phyloP scores from a whole-genome alignment of 768 basidiomycete genomes.

The Mycena vulgaris region DNA sequence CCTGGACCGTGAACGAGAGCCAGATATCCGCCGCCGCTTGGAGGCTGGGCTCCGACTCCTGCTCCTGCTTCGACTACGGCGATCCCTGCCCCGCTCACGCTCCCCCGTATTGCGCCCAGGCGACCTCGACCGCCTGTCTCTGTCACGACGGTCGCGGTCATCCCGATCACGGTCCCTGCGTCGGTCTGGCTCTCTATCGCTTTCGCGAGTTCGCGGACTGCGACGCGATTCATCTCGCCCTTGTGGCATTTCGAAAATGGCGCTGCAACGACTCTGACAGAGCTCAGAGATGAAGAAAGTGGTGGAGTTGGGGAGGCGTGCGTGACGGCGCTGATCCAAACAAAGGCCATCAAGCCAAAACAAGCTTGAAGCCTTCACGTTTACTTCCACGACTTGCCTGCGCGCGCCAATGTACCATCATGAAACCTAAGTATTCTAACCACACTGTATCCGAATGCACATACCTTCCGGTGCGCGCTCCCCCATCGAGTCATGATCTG shows the following conservation, averaged over 20 bases:
- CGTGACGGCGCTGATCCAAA: not conserved
- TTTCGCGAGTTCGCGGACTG: slow-evolving; percentile 23
- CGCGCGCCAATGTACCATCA: slow-evolving; percentile 22
- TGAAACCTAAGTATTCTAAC: slow-evolving; percentile 33
- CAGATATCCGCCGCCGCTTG: slow-evolving; percentile 48
- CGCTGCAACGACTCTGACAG: not conserved
- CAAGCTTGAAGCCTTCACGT: too few relatives aligned
- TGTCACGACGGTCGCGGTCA: slow-evolving; percentile 28
- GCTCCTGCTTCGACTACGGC: slow-evolving; percentile 42
- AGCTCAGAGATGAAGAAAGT: not conserved
- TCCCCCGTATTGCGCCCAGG: slow-evolving; percentile 24
- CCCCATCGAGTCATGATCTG: not conserved
- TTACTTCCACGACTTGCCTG: slow-evolving; percentile 20
- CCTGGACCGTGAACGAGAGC: slow-evolving; percentile 47
- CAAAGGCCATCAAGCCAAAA: slow-evolving; percentile 6
- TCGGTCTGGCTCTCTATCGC: slow-evolving; percentile 24
- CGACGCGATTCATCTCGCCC: slow-evolving; percentile 25
- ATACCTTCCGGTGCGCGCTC: slow-evolving; percentile 25
- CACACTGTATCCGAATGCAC: slow-evolving; percentile 30
- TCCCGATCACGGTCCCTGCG: slow-evolving; percentile 19
- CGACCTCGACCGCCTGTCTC: slow-evolving; percentile 35
- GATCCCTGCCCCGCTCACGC: slow-evolving; percentile 26
- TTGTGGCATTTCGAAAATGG: slow-evolving; percentile 11
- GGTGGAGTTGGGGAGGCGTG: not conserved
- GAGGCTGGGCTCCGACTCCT: slow-evolving; percentile 51